Percentiles rank a stretch among this genome's conserved stretches.
Evolutionary conservation across 768 basidiomycete genomes (phyloP).

Genomic region (Strobilomyces dryophilus): DNA sequence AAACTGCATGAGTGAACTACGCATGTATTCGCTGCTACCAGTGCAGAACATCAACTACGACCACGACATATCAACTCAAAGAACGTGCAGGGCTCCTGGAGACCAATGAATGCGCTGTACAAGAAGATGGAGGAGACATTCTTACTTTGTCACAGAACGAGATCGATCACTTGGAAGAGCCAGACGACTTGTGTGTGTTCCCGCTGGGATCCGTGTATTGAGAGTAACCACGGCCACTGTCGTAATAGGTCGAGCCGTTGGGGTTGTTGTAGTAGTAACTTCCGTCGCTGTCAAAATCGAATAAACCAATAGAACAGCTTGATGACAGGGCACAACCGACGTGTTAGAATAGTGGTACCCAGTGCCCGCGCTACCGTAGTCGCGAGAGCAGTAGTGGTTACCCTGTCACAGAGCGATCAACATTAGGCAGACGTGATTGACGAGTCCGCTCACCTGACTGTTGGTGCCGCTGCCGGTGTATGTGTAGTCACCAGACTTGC

Average conservation of each 20-base stretch:
- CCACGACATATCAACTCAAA: background rate
- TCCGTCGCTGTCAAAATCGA: slow-evolving; percentile 37
- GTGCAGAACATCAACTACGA: background rate
- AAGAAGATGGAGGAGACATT: background rate
- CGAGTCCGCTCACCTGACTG: slow-evolving; percentile 36
- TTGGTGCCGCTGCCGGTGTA: slow-evolving; percentile 51
- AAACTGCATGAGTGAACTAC: too few relatives aligned
- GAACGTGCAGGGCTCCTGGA: background rate
- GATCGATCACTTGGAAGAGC: slow-evolving; percentile 21
- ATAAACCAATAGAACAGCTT: background rate
- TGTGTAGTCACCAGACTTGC: slow-evolving; percentile 31
- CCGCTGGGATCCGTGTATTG: slow-evolving; percentile 49
- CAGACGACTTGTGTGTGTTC: slow-evolving; percentile 23
- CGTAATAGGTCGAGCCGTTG: slow-evolving; percentile 58
- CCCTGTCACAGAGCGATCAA: slow-evolving; percentile 36
- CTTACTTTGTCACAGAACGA: background rate
- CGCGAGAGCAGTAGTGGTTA: slow-evolving; percentile 57
- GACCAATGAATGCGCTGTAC: too few relatives aligned
- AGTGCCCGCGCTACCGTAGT: slow-evolving; percentile 37
- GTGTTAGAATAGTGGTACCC: slow-evolving; percentile 63
- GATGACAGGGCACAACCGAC: slow-evolving; percentile 29
- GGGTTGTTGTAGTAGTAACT: slow-evolving; percentile 64
- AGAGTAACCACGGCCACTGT: slow-evolving; percentile 43
- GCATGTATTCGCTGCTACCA: background rate
- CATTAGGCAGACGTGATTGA: background rate